These are phyloP conservation scores for Chlorella vulgaris DNA, from an alignment of 139 green algal genomes.

Conservation along the genomic window DNA sequence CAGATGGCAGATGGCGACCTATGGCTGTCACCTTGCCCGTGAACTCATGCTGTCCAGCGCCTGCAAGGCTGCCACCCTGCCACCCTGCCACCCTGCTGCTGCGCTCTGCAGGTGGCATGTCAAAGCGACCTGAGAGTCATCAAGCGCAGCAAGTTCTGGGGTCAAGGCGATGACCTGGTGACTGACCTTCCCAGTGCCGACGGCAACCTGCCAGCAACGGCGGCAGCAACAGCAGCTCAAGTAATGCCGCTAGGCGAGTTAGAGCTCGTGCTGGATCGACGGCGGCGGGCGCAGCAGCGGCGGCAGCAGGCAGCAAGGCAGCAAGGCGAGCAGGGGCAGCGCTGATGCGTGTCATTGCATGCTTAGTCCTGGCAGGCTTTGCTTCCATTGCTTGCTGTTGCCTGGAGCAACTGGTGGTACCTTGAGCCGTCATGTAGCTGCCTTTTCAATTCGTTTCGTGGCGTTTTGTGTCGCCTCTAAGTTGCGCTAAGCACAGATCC, in stretches of 20 bases:
- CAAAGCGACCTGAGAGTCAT: not conserved
- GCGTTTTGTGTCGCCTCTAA: too few species aligned
- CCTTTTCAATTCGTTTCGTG: too few species aligned
- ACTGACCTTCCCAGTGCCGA: not conserved
- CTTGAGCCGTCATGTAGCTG: too few species aligned
- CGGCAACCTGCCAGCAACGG: not conserved
- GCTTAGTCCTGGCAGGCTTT: too few species aligned
- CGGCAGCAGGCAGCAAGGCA: not conserved
- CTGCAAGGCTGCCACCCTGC: not conserved
- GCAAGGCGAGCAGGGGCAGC: not conserved
- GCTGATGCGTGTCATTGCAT: not conserved
- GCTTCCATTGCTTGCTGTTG: too few species aligned
- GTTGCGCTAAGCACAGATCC: too few species aligned
- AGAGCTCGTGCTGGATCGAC: conserved; percentile 21
- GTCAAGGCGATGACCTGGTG: conserved; percentile 3
- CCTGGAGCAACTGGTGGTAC: too few species aligned
- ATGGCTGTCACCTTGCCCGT: too few species aligned
- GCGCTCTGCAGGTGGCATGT: conserved; percentile 3
- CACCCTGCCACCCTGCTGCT: not conserved
- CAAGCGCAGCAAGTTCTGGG: conserved; percentile 23
- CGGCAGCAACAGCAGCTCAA: not conserved
- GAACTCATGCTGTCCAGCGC: not conserved
- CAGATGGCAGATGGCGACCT: too few species aligned
- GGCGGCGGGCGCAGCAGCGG: not conserved
- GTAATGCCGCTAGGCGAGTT: conserved; percentile 9